These are phyloP conservation scores for Petunia axillaris DNA, from an alignment of 257 asterid species.

Conservation along the genomic window DNA sequence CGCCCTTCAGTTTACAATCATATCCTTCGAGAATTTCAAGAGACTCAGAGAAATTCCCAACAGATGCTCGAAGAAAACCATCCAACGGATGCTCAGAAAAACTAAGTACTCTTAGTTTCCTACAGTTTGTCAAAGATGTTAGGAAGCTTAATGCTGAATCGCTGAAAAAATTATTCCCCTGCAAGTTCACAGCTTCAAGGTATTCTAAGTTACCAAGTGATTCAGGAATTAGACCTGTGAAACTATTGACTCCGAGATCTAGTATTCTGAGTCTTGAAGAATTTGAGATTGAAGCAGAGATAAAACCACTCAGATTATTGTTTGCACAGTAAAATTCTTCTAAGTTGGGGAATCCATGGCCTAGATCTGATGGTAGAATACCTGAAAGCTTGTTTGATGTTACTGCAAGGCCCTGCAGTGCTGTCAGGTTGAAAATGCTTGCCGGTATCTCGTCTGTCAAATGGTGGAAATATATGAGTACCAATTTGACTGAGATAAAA, in stretches of 20 bases:
- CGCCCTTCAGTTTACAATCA: background rate
- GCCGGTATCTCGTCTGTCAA: conserved; percentile 22
- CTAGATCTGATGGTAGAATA: conserved; percentile 31
- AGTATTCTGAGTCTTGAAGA: conserved; percentile 26
- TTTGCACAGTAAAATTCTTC: accelerated
- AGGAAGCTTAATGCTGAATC: background rate
- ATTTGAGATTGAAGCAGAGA: conserved; percentile 36
- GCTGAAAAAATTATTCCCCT: background rate
- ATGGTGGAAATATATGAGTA: no score
- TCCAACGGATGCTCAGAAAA: accelerated
- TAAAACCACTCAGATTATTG: conserved; percentile 25
- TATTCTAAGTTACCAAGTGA: conserved; percentile 28
- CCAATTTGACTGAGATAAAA: no score
- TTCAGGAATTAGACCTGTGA: conserved; percentile 33
- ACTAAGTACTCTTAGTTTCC: background rate
- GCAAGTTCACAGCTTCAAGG: background rate
- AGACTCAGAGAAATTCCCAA: conserved; percentile 11
- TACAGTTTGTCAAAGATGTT: conserved; percentile 21
- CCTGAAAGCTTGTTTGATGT: conserved; percentile 23
- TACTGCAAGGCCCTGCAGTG: background rate
- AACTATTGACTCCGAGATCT: conserved; percentile 9
- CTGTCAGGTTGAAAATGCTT: conserved; percentile 39
- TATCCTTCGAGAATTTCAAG: background rate
- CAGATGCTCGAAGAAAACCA: background rate
- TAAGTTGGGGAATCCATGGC: conserved; percentile 24